These are phyloP conservation scores for Liriodendron chinense DNA, from an alignment of 164 flowering plant species.

Conservation along the genomic window DNA sequence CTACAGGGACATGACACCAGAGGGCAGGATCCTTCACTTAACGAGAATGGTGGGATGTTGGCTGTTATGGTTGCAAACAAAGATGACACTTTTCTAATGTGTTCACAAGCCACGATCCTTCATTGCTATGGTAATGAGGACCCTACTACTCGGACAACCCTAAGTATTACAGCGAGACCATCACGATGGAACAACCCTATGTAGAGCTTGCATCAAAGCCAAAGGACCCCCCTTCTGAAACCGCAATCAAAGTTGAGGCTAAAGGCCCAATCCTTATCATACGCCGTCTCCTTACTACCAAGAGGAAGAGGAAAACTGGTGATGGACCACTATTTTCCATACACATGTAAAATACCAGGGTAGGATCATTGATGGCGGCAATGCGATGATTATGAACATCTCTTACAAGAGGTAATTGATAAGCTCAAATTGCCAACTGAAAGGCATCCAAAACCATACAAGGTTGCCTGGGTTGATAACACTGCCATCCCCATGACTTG, in stretches of 20 bases:
- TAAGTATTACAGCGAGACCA: not conserved
- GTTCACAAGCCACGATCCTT: not conserved
- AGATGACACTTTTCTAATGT: not conserved
- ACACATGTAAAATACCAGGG: not conserved
- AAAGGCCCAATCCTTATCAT: not conserved
- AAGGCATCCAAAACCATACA: not conserved
- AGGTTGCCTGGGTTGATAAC: not conserved
- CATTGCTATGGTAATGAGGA: not conserved
- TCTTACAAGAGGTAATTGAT: not conserved
- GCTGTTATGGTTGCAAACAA: not conserved
- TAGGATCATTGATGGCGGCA: not conserved
- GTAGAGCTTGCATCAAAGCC: not conserved
- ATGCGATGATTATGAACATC: not conserved
- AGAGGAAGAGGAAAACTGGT: not conserved
- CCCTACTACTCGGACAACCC: not conserved
- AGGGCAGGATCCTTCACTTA: not conserved
- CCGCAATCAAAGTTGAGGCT: not conserved
- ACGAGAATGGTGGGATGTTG: not conserved
- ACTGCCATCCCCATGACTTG: not conserved
- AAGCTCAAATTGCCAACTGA: not conserved
- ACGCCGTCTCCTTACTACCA: not conserved
- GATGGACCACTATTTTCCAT: not conserved
- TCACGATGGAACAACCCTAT: not conserved
- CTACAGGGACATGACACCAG: not conserved
- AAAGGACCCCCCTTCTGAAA: not conserved